Evolutionary conservation across 257 asterid genomes (phyloP).

Genomic region (Solanum medicagineum): DNA sequence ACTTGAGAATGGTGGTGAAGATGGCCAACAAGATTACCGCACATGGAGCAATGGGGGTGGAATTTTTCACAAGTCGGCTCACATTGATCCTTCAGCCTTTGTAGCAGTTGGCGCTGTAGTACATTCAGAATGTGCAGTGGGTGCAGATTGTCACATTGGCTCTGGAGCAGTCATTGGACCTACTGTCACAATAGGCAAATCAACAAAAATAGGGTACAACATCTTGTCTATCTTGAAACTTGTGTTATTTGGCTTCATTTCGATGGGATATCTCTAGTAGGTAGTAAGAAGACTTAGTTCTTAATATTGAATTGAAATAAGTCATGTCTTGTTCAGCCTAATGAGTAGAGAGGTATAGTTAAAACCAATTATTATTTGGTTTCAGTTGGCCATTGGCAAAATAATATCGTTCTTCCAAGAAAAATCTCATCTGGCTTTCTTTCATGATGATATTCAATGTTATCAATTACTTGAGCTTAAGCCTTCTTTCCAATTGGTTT

Average conservation of each 20-base stretch:
- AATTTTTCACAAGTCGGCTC: conserved; percentile 51
- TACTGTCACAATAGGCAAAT: conserved; percentile 54
- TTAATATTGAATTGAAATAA: background rate
- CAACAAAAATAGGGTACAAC: conserved; percentile 72
- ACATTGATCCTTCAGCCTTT: conserved; percentile 60
- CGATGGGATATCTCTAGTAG: background rate
- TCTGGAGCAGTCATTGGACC: conserved; percentile 81
- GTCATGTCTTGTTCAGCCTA: background rate
- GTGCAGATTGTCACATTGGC: conserved; percentile 50
- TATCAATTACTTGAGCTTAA: background rate
- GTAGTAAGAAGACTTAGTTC: background rate
- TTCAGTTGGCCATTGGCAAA: background rate
- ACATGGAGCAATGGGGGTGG: conserved; percentile 85
- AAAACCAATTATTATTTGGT: background rate
- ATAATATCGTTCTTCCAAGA: background rate
- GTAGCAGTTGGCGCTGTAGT: conserved; percentile 64
- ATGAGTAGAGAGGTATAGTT: background rate
- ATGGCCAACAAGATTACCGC: conserved; percentile 28
- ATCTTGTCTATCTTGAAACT: background rate
- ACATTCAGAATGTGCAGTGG: conserved; percentile 53
- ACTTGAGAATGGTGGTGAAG: conserved; percentile 24
- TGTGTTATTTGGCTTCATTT: background rate
- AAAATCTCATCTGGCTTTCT: background rate
- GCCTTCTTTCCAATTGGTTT: background rate
- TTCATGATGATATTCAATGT: background rate